Base-by-base conservation (phyloP, 768 basidiomycete genomes). In the Termitomyces eurrhizus region DNA sequence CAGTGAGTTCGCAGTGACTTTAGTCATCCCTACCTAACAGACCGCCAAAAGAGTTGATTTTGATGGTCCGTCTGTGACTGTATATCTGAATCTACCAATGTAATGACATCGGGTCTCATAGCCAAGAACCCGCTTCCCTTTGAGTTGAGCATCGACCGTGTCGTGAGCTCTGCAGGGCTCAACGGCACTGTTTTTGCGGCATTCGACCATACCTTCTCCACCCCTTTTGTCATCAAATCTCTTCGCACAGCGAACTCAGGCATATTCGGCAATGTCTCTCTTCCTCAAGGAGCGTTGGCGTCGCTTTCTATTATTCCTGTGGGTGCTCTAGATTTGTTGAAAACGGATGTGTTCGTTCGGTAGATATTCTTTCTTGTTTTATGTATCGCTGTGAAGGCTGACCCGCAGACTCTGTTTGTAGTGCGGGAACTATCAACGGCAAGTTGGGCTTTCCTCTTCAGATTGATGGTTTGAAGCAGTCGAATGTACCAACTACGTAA, bases 171-270 rank as follows among this genome's bases (percentile, higher is more conserved):
- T 53, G 80, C 80, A 4, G 80, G 81, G 0, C 70, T 89, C 52
- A 78, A 85, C 58, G 81, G 78, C 14, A 78, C 80, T 41, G 77
- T 74, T 37, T 88, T 78, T 64, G 86, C 87, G 21, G 76, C 77
- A 48, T 88, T 89, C 69, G 77, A 80, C 62, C 82, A 86, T 62
- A 74, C 77, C 4, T 89, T 88, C 74, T 66, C 77, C 57, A 73
- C 65, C 44, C 83, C 83, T 49, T 74, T 84, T 46, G 73, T 84
- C 24, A 80, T 86, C 3, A 76, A 80, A 7, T 75, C 79, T 49
- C 69, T 77, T 35, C 74, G 79, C 48, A 80, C 78, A 1, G 81
- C 80, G 52, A 87, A 87, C 69, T 85, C 83, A 29, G 87, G 87
- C 2, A 74, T 66, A 16, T 80, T 89, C 61, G 67, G 73, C 14